Evolutionary conservation across 495 filamentous ascomycete species (phyloP).

Genomic region (Elaphomyces granulatus): DNA sequence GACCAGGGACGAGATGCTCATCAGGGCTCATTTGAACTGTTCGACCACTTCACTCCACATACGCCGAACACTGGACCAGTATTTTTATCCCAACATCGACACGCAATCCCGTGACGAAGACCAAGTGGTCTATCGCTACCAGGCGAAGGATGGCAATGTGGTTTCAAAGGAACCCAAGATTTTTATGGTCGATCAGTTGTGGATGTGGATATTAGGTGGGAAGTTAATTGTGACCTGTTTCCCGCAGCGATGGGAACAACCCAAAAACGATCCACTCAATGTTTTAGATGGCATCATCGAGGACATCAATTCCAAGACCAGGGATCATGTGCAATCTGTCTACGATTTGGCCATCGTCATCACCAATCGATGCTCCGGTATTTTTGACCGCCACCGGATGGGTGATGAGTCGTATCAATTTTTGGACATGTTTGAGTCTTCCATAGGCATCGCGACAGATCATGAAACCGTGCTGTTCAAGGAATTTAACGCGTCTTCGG

Average conservation of each 20-base stretch:
- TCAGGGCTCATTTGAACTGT: conserved; percentile 43
- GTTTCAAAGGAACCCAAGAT: conserved; percentile 42
- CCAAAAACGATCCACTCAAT: conserved; percentile 50
- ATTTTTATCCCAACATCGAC: conserved; percentile 57
- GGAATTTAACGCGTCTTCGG: conserved; percentile 47
- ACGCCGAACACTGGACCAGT: conserved; percentile 55
- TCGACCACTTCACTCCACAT: conserved; percentile 46
- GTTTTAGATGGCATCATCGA: conserved; percentile 52
- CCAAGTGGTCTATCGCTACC: conserved; percentile 58
- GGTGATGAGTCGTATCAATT: conserved; percentile 53
- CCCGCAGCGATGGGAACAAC: conserved; percentile 55
- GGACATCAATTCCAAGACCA: conserved; percentile 54
- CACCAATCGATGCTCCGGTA: conserved; percentile 47
- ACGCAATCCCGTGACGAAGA: conserved; percentile 50
- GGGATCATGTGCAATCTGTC: conserved; percentile 45
- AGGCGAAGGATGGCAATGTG: conserved; percentile 12
- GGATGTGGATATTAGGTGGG: conserved; percentile 55
- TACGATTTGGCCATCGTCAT: conserved; percentile 55
- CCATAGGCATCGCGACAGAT: conserved; percentile 50
- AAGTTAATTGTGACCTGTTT: conserved; percentile 54
- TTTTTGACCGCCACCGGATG: conserved; percentile 49
- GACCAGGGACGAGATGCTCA: conserved; percentile 47
- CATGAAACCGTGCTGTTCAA: conserved; percentile 48
- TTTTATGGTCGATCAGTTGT: conserved; percentile 64
- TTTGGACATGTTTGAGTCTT: conserved; percentile 57